phyloP scores from a whole-genome alignment of 345 rosid genomes.

The Populus ilicifolia region DNA sequence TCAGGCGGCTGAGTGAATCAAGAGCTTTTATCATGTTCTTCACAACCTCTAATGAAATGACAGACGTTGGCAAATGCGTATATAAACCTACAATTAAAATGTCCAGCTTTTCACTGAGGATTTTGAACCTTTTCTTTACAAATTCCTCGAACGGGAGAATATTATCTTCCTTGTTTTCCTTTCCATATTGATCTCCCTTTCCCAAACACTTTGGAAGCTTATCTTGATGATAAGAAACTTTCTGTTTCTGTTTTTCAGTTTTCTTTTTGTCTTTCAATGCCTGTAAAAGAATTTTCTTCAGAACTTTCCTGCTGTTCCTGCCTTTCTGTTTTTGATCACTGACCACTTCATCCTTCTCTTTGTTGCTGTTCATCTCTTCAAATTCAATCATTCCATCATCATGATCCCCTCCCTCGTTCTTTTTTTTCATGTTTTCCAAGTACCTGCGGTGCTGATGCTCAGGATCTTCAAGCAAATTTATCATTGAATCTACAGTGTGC shows the following conservation, averaged over 20 bases:
- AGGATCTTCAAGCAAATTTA: constrained; percentile 33
- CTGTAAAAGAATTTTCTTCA: not conserved
- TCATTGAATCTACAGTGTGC: constrained; percentile 21
- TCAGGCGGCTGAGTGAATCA: not conserved
- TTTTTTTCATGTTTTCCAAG: not conserved
- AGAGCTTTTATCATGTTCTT: not conserved
- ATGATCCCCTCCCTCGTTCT: not conserved
- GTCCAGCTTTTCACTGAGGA: not conserved
- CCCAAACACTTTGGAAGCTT: not conserved
- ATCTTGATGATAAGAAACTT: not conserved
- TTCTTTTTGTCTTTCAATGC: not conserved
- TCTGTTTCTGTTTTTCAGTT: not conserved
- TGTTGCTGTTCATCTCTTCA: not conserved
- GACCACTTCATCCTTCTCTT: not conserved
- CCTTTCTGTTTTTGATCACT: not conserved
- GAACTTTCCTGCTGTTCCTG: not conserved
- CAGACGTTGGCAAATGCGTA: constrained; percentile 3
- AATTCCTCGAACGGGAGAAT: constrained; percentile 1
- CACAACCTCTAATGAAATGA: not conserved
- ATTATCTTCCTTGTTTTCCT: not conserved
- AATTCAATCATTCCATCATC: not conserved
- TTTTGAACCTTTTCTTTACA: not conserved
- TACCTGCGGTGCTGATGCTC: constrained; percentile 1
- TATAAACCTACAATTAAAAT: not conserved
- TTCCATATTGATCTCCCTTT: not conserved